Evolutionary conservation across 2,329 filamentous ascomycete genomes (phyloP), one percentile per base, ranked within the genome.

Genomic region (Allantophomopsis cytisporea): DNA sequence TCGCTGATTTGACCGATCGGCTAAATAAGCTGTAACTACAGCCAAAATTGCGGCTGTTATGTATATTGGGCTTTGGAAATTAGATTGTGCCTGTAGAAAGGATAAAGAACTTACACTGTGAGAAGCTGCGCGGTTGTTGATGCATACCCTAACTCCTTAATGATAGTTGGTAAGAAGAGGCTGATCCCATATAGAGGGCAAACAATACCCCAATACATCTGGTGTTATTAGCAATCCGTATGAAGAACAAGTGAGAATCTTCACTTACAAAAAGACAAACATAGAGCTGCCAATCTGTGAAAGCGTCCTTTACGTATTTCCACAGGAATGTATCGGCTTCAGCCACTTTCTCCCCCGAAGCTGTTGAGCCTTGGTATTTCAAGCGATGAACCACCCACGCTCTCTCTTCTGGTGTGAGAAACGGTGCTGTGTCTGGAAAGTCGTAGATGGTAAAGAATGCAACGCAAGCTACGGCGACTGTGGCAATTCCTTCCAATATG

Each of bases 151-250:
- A 79, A 59, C 37, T 67, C 64, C 6, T 37, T 50, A 43, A 62
- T 54, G 37, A 62, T 62, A n/a, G 58, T 61, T 2, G 57, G 59
- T 2, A 57, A 53, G 48, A 56, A 63, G 43, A 62, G 55, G 5
- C 50, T 51, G 16, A 54, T 52, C 15, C 59, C 55, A 46, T 64
- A 64, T 15, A 60, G 53, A n/a, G 62, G 62, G 37, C 57, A 63
- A 20, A 66, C 60, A 38, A 78, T 75, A n/a, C 76, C 73, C 66
- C 75, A 79, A 50, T 78, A 80, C 37, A 81, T 73, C 39, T 80
- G 62, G 4, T 79, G 60, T 39, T 68, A 69, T 68, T 61, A 4
- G 53, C 57, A 1, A 47, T 41, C 2, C 46, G 49, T 34, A 31
- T 4, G 23, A 4, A n/a, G 11, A 8, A 38, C 17, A 35, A 17